Evolutionary conservation across 1,139 yeast species (phyloP).

Genomic region (Diutina neorugosa): DNA sequence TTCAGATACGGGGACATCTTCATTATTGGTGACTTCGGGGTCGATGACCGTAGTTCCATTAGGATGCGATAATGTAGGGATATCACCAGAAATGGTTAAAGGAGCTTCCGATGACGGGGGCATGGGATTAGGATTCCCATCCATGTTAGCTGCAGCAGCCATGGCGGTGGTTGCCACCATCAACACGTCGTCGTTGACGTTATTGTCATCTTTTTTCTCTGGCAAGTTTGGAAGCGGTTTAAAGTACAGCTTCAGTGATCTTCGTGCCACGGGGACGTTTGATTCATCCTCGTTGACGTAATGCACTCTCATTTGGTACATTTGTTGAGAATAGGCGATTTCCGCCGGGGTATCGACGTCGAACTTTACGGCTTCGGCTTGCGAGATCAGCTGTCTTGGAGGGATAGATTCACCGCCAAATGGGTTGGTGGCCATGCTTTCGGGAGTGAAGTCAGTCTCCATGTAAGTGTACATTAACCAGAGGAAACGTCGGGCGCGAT

Average conservation of each 20-base stretch:
- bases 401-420: conserved; percentile 45
- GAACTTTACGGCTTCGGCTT: conserved; percentile 28
- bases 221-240: neutral
- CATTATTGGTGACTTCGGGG: neutral
- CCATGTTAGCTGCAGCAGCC: neutral
- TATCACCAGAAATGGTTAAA: neutral
- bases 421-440: conserved; percentile 47
- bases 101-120: neutral
- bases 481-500: conserved; percentile 60
- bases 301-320: conserved; percentile 49
- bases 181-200: neutral
- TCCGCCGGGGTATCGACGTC: conserved; percentile 69
- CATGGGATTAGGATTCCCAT: neutral
- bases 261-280: conserved; percentile 8
- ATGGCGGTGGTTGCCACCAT: neutral
- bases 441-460: conserved; percentile 54
- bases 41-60: neutral
- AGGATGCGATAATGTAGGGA: neutral
- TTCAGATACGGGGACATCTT: neutral
- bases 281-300: conserved; percentile 41
- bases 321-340: conserved; percentile 54
- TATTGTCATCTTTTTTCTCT: neutral
- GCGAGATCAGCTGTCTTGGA: conserved; percentile 25
- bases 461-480: conserved; percentile 78
- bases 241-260: conserved; percentile 1